Evolutionary conservation across 108 stramenopile species (phyloP), one percentile per base, ranked within the genome.

Genomic region (Craspedostauros australis): DNA sequence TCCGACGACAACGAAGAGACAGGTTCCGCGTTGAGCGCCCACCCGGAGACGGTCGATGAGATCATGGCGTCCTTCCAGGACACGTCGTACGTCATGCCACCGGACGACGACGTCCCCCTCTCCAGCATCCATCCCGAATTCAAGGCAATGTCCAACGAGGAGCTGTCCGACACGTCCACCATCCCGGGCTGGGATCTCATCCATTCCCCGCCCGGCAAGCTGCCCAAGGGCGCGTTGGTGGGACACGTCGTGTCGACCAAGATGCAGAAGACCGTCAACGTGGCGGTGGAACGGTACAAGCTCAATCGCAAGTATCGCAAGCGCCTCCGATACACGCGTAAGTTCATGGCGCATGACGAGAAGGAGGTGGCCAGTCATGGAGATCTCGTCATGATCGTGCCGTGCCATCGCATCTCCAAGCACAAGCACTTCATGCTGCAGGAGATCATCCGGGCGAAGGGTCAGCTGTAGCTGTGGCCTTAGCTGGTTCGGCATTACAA

Each of bases 301-400:
- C 70, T 79, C 39, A 69, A 87, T 39, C 80, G 75, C 31, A 88
- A 88, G 64, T 80, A 87, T 54, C 51, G 77, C 25, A 88, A 86
- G 50, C 66, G 82, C 19, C 28, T 79, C 44, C 68, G 61, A 45
- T 86, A 70, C 54, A 83, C 86, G 3, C 71, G 72, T 22, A 94
- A 90, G 54, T 90, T 94, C 53, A 94, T 94, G 92, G 92, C 88
- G 3, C 92, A 94, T 57, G 92, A 94, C 60, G 92, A 94, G 50
- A 46, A 71, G 12, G 86, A 90, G 64, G 84, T 90, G 29, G 84
- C 82, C 37, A 73, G 72, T 42, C 50, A 60, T 42, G 92, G 92
- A 23, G 92, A 94, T 64, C 47, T 83, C 47, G 92, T 94, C 14
- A 80, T 90, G 88, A 90, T 94, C 66, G 74, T 76, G n/a, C 88